Evolutionary conservation across 2,329 filamentous ascomycete species (phyloP).

Genomic region (Phoma sp.): DNA sequence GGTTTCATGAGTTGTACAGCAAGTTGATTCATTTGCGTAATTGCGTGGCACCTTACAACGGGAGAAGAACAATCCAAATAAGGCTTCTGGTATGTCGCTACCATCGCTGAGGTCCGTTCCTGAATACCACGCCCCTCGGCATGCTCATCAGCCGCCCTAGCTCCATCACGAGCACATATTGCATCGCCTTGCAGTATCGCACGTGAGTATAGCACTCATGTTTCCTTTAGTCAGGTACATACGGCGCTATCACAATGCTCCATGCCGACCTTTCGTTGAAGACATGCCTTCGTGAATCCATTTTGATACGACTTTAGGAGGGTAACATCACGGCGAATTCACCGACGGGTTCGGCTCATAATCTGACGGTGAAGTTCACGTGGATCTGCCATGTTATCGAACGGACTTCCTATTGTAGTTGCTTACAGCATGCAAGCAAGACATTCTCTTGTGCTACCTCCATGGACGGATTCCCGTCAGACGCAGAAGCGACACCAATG

Average conservation of each 20-base stretch:
- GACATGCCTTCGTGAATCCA: background rate
- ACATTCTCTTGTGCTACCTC: constrained; percentile 4
- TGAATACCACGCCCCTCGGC: constrained; percentile 13
- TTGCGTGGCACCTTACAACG: constrained; percentile 29
- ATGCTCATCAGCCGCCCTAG: constrained; percentile 8
- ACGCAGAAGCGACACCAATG: constrained; percentile 18
- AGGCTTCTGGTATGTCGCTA: constrained; percentile 14
- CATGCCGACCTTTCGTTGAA: background rate
- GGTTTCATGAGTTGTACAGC: constrained; percentile 51
- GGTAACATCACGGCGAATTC: background rate
- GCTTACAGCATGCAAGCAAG: constrained; percentile 7
- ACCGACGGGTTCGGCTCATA: background rate
- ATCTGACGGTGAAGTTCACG: constrained; percentile 2
- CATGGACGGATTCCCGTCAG: constrained; percentile 6
- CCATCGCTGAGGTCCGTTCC: constrained; percentile 17
- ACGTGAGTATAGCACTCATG: constrained; percentile 1
- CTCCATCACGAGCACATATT: constrained; percentile 5
- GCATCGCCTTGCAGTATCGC: constrained; percentile 2
- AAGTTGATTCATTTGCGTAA: constrained; percentile 22
- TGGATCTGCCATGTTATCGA: background rate
- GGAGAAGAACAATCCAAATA: constrained; percentile 17
- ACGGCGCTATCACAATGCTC: background rate
- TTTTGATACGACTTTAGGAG: too few relatives aligned
- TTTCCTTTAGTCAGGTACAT: background rate
- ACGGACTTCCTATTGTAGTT: background rate